Percentiles rank a stretch among this genome's conserved stretches.
Evolutionary conservation across 768 basidiomycete species (phyloP).

Genomic region (Trametes sanguinea): DNA sequence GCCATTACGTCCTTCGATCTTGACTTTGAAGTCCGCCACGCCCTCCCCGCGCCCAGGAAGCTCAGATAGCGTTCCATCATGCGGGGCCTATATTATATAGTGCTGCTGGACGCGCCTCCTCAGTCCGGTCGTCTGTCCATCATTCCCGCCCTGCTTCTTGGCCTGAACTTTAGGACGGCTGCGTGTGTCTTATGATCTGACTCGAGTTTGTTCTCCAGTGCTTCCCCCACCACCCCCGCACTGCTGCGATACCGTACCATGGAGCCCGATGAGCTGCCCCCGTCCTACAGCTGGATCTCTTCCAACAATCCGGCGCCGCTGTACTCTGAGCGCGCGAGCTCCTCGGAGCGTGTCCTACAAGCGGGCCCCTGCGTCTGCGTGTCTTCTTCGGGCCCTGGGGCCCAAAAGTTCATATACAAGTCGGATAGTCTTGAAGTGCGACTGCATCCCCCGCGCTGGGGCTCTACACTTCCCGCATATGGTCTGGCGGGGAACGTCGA

Average conservation of each 20-base stretch:
- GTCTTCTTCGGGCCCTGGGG: conserved; percentile 21
- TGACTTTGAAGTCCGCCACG: conserved; percentile 11
- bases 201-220: background rate
- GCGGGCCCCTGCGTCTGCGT: conserved; percentile 27
- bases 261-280: conserved; percentile 16
- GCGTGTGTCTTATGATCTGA: conserved; percentile 1
- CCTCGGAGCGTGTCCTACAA: conserved; percentile 41
- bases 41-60: conserved; percentile 6
- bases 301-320: conserved; percentile 18
- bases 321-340: conserved; percentile 35
- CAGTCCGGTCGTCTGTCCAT: background rate
- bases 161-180: conserved; percentile 5
- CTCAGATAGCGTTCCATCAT: conserved; percentile 12
- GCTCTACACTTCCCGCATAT: conserved; percentile 42
- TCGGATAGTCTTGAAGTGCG: conserved; percentile 44
- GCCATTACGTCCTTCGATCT: conserved; percentile 16
- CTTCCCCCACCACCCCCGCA: background rate
- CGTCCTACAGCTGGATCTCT: conserved; percentile 12
- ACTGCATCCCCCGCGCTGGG: conserved; percentile 43
- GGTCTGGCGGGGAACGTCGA: conserved; percentile 44
- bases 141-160: conserved; percentile 7
- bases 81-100: conserved; percentile 6
- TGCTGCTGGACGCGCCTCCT: too few relatives aligned
- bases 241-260: background rate
- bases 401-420: conserved; percentile 37